Conservation (phyloP, 768 basidiomycete species). For the Lactarius sp. region DNA sequence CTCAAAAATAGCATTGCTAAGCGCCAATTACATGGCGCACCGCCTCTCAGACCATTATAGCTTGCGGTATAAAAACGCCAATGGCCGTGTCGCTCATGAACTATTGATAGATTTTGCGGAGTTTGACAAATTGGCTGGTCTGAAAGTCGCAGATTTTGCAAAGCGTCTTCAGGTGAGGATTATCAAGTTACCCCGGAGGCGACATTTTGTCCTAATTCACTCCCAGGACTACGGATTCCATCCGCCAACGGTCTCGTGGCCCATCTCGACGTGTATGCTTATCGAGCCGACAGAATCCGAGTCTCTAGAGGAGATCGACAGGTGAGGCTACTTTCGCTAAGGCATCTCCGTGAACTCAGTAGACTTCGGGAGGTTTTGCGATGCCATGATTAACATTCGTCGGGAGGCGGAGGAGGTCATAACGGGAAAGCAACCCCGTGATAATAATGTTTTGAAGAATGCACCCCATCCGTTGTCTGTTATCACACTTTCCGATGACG, state of each 20-base stretch:
- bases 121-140: slow-evolving; percentile 83
- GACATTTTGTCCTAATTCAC: slow-evolving; percentile 3
- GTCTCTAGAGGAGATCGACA: slow-evolving; percentile 86
- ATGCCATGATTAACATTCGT: slow-evolving; percentile 97
- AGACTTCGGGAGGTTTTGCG: slow-evolving; percentile 68
- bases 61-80: slow-evolving; percentile 83
- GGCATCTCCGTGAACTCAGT: background rate
- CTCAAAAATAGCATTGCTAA: slow-evolving; percentile 83
- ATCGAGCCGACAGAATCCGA: slow-evolving; percentile 98
- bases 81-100: slow-evolving; percentile 93
- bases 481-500: slow-evolving; percentile 61
- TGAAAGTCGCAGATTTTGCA: slow-evolving; percentile 94
- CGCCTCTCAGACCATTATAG: slow-evolving; percentile 81
- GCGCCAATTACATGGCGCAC: slow-evolving; percentile 96
- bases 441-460: slow-evolving; percentile 90
- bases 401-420: slow-evolving; percentile 86
- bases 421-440: slow-evolving; percentile 80
- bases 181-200: too few species aligned
- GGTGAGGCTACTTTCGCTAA: slow-evolving; percentile 38
- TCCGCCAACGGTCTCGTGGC: slow-evolving; percentile 98
- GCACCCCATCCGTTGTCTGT: slow-evolving; percentile 87
- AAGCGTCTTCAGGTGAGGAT: slow-evolving; percentile 79
- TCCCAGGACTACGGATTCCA: slow-evolving; percentile 86
- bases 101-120: slow-evolving; percentile 92
- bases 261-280: slow-evolving; percentile 93